Evolutionary conservation across 768 basidiomycete species (phyloP), one percentile per base, ranked within the genome.

Genomic region (Clitopilus passeckerianus): DNA sequence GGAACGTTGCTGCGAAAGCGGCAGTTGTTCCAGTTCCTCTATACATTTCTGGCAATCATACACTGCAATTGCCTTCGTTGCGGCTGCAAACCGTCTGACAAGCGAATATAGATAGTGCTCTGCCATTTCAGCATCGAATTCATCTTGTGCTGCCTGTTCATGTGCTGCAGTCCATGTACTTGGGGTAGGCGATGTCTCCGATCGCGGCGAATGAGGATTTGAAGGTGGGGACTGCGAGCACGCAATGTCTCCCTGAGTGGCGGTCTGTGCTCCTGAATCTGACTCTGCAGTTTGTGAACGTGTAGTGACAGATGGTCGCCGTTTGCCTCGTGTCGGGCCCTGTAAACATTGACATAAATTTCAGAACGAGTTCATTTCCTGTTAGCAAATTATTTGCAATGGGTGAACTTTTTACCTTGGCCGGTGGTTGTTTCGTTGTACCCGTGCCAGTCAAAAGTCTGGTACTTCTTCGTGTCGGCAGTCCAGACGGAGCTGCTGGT

Each of bases 21-120:
- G 91, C 63, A 99, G 75, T 65, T 80, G 77, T 68, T 91, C 89
- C 52, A 98, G 75, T 69, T 90, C 88, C 44, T 83, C 81, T 41
- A 97, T 70, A 70, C 90, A 92, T 67, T 79, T 78, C 65, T 81
- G 80, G 65, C 87, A 90, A 66, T 93, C 86, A 73, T 91, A 97
- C 65, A 83, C 72, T 22, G 89, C 83, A 67, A 95, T 74, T 30
- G 86, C 83, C 63, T 85, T 79, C n/a, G 85, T 83, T 14, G 94
- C 95, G 57, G 80, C 82, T 9, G 90, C 96, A 71, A 94, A 96
- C 58, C 80, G 80, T 61, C 91, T 84, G 73, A 91, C 83, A 50
- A 95, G 79, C 66, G 88, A 83, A 66, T 94, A 89, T 57, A 97
- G 79, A 72, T 90, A 89, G 66, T 90, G 80, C 57, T 96, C 93